Evolutionary conservation across 1,284 basidiomycete species (phyloP).

Genomic region (Ceratobasidium sp.): DNA sequence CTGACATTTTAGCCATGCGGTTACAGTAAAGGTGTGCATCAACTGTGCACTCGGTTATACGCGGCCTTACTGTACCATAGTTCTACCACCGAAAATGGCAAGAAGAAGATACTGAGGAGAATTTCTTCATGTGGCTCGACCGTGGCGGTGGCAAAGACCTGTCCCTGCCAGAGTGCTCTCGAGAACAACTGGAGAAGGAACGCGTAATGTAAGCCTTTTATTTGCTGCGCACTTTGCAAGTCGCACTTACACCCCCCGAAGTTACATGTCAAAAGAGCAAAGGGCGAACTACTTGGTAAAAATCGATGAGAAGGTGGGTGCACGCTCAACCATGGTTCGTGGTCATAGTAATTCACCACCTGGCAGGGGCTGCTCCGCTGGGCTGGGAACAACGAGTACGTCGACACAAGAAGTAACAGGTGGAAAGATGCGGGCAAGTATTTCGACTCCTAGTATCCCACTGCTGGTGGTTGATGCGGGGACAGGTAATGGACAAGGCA

Average conservation of each 20-base stretch:
- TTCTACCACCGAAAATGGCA: slow-evolving; percentile 74
- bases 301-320: slow-evolving; percentile 60
- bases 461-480: background rate
- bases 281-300: slow-evolving; percentile 76
- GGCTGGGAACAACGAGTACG: slow-evolving; percentile 70
- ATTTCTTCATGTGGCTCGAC: slow-evolving; percentile 82
- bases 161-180: slow-evolving; percentile 71
- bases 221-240: background rate
- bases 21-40: slow-evolving; percentile 57
- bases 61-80: slow-evolving; percentile 54
- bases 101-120: slow-evolving; percentile 69
- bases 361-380: slow-evolving; percentile 71
- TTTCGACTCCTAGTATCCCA: background rate
- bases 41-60: slow-evolving; percentile 35
- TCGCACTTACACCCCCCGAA: slow-evolving; percentile 49
- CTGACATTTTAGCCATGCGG: background rate
- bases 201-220: slow-evolving; percentile 52
- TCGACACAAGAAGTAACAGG: slow-evolving; percentile 69
- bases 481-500: slow-evolving; percentile 63
- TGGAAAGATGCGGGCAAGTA: slow-evolving; percentile 68
- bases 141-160: slow-evolving; percentile 72
- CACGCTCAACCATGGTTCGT: background rate
- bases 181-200: slow-evolving; percentile 76
- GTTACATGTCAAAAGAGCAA: slow-evolving; percentile 76
- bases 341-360: background rate